A percentile compares a stretch with the other conserved stretches of the same genome.
Conservation (phyloP, 768 basidiomycete genomes). For the Candolleomyces aberdarensis region DNA sequence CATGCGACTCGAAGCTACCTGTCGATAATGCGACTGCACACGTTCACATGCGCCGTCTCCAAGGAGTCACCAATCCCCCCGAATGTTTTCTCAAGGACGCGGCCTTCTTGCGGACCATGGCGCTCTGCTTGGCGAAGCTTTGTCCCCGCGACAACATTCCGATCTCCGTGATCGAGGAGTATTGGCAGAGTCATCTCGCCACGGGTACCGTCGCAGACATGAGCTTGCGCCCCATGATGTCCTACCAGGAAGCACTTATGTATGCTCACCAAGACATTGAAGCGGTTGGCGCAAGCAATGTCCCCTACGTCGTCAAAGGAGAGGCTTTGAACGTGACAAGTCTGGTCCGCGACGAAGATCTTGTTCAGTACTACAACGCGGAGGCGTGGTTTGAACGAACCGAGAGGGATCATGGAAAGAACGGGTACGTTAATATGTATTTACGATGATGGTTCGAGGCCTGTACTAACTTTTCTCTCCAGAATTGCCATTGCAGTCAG, state of each 20-base stretch:
- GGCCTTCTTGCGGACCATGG: conserved; percentile 6
- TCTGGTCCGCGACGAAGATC: not conserved
- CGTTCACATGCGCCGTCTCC: not conserved
- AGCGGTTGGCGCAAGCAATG: not conserved
- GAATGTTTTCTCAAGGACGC: conserved; percentile 9
- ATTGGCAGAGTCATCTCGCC: conserved; percentile 11
- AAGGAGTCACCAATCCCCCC: not conserved
- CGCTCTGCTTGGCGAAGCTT: conserved; percentile 4
- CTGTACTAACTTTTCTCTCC: not conserved
- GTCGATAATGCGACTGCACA: not conserved
- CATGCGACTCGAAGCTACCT: not conserved
- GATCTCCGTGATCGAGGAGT: conserved; percentile 6
- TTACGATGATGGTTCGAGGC: not conserved
- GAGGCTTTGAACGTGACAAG: conserved; percentile 7
- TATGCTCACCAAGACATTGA: conserved; percentile 5
- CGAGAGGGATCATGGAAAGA: conserved; percentile 3
- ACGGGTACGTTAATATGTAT: not conserved
- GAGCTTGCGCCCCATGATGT: conserved; percentile 3
- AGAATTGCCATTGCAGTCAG: conserved; percentile 8
- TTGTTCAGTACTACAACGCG: not conserved
- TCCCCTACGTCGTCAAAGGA: not conserved
- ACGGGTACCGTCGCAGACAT: conserved; percentile 6
- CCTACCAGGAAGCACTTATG: conserved; percentile 6
- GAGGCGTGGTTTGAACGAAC: conserved; percentile 2
- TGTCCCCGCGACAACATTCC: conserved; percentile 1